Evolutionary conservation across 2,329 filamentous ascomycete genomes (phyloP).

Genomic region (Ophiognomonia clavigignenti-juglandacearum): DNA sequence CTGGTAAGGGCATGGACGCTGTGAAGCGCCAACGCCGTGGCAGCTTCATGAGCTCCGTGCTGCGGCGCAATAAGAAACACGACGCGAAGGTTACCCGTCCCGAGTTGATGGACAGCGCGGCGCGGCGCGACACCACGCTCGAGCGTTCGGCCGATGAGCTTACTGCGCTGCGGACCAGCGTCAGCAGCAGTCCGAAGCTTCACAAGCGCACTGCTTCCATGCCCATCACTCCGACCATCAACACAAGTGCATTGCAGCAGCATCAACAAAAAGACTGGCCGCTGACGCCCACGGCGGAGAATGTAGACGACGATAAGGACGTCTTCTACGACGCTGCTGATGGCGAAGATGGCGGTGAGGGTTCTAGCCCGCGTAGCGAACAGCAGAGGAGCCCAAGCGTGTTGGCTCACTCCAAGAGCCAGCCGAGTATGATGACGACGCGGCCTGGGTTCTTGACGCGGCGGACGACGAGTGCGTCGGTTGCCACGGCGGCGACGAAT

Average conservation of each 20-base stretch:
- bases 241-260: too few relatives aligned
- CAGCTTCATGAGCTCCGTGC: conserved; percentile 51
- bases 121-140: conserved; percentile 56
- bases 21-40: conserved; percentile 28
- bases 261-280: conserved; percentile 47
- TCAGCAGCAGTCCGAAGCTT: conserved; percentile 30
- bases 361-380: too few relatives aligned
- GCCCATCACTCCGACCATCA: conserved; percentile 18
- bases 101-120: conserved; percentile 50
- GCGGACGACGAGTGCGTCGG: conserved; percentile 26
- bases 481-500: conserved; percentile 10
- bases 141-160: conserved; percentile 55
- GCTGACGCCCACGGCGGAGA: conserved; percentile 29
- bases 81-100: conserved; percentile 50
- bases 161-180: conserved; percentile 34
- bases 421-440: conserved; percentile 10
- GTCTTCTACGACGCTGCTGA: conserved; percentile 29
- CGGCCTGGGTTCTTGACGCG: conserved; percentile 29
- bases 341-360: conserved; percentile 19
- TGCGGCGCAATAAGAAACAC: conserved; percentile 59
- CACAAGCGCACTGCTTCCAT: conserved; percentile 38
- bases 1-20: conserved; percentile 29
- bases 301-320: conserved; percentile 25
- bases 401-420: conserved; percentile 9
- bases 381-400: conserved; percentile 14